These are phyloP conservation scores for Dissophora globulifera DNA, from an alignment of 192 early-diverging fungal species.

Conservation along the genomic window DNA sequence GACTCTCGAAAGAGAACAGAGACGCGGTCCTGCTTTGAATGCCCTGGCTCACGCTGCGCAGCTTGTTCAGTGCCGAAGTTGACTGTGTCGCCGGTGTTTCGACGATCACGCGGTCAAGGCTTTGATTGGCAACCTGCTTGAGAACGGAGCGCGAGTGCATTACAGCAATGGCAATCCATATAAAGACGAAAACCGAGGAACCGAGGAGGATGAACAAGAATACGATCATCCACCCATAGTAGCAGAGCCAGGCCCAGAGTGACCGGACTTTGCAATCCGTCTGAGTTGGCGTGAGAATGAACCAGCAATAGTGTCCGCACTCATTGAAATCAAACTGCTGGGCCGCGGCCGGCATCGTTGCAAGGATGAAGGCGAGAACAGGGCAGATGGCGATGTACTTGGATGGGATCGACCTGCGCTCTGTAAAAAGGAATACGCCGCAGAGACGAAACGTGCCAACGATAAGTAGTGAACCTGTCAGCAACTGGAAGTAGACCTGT, in stretches of 20 bases:
- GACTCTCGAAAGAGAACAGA: slow-evolving; percentile 10
- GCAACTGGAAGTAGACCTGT: slow-evolving; percentile 42
- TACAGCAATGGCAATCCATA: slow-evolving; percentile 18
- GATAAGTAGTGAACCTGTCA: slow-evolving; percentile 39
- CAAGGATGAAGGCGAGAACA: slow-evolving; percentile 22
- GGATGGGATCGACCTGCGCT: slow-evolving; percentile 20
- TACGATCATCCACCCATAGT: slow-evolving; percentile 42
- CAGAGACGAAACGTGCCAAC: slow-evolving; percentile 45
- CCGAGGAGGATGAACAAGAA: slow-evolving; percentile 32
- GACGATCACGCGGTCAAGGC: background rate
- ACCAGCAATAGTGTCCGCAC: slow-evolving; percentile 47
- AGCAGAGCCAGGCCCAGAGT: slow-evolving; percentile 37
- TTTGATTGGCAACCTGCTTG: slow-evolving; percentile 29
- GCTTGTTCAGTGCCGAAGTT: slow-evolving; percentile 1
- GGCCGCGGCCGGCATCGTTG: slow-evolving; percentile 23
- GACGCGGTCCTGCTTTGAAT: slow-evolving; percentile 10
- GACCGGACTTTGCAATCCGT: slow-evolving; percentile 22
- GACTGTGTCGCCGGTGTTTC: slow-evolving; percentile 1
- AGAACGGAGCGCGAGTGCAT: slow-evolving; percentile 8
- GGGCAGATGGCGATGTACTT: slow-evolving; percentile 31
- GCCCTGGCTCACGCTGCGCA: slow-evolving; percentile 16
- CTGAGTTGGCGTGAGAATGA: slow-evolving; percentile 3
- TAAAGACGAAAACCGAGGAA: slow-evolving; percentile 39
- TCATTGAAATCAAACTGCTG: slow-evolving; percentile 30
- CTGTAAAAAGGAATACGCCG: slow-evolving; percentile 39